These are phyloP conservation scores for Liriodendron chinense DNA, from an alignment of 164 flowering plant species.

Conservation along the genomic window DNA sequence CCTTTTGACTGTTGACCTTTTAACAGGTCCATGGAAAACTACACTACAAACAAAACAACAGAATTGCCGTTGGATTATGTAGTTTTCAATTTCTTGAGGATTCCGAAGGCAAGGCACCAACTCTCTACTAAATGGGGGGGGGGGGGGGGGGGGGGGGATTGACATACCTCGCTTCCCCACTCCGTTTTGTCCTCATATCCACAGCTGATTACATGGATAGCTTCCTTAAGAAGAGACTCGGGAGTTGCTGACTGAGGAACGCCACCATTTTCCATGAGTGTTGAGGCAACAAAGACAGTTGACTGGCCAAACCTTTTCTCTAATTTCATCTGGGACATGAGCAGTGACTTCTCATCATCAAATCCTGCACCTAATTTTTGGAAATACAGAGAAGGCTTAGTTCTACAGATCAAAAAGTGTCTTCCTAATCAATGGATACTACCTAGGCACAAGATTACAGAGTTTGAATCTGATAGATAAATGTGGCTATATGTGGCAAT, in stretches of 20 bases:
- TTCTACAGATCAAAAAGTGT: not conserved
- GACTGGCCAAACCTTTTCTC: conserved; percentile 56
- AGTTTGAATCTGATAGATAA: not conserved
- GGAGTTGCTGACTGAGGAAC: conserved; percentile 31
- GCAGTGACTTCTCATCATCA: conserved; percentile 29
- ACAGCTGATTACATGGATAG: conserved; percentile 56
- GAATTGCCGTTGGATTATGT: too few relatives aligned
- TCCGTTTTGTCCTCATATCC: conserved; percentile 61
- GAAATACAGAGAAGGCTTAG: not conserved
- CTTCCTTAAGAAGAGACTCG: conserved; percentile 38
- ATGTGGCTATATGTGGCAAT: not conserved
- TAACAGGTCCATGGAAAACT: too few relatives aligned
- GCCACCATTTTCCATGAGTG: conserved; percentile 47
- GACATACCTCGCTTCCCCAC: conserved; percentile 50
- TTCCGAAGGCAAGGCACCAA: too few relatives aligned
- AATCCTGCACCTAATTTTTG: conserved; percentile 27
- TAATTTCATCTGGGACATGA: conserved; percentile 35
- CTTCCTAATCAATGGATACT: not conserved
- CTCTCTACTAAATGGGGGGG: too few relatives aligned
- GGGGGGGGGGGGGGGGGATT: too few relatives aligned
- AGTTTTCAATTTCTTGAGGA: too few relatives aligned
- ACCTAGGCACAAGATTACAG: not conserved
- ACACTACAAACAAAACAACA: too few relatives aligned
- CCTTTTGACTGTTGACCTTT: too few relatives aligned
- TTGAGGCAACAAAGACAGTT: conserved; percentile 45